Conservation (phyloP, 805 yeast genomes). For the Metschnikowia dekortorum region DNA sequence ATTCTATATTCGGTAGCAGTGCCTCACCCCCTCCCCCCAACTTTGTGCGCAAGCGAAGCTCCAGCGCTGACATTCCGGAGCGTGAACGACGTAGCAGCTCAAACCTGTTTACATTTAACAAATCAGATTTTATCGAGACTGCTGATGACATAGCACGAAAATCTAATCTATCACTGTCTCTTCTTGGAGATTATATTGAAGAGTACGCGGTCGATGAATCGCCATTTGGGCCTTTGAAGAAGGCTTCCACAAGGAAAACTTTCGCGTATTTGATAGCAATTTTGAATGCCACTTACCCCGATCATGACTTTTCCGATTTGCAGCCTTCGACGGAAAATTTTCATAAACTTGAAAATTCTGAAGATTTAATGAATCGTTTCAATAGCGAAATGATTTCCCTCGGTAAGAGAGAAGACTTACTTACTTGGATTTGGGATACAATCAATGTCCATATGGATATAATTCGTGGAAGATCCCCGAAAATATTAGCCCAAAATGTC, state of each 20-base stretch:
- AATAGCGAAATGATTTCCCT: conserved; percentile 65
- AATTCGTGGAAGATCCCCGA: conserved; percentile 28
- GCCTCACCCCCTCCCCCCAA: conserved; percentile 28
- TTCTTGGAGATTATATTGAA: conserved; percentile 10
- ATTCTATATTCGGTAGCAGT: conserved; percentile 35
- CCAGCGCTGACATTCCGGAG: conserved; percentile 14
- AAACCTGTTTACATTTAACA: conserved; percentile 22
- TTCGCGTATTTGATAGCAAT: conserved; percentile 90
- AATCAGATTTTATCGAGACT: conserved; percentile 9
- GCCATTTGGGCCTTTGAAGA: conserved; percentile 91
- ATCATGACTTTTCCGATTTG: conserved; percentile 85
- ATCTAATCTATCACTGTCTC: conserved; percentile 11
- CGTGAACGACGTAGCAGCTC: conserved; percentile 27
- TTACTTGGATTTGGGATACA: conserved; percentile 82
- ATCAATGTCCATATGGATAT: conserved; percentile 79
- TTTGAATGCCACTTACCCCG: conserved; percentile 89
- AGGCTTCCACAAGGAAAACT: conserved; percentile 79
- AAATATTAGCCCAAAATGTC: conserved; percentile 19
- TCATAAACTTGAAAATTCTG: conserved; percentile 31
- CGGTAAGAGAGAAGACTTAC: conserved; percentile 38
- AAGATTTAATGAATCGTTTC: conserved; percentile 58
- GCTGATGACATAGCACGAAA: conserved; percentile 1
- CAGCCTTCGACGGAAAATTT: conserved; percentile 69
- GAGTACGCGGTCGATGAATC: conserved; percentile 37
- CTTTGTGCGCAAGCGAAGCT: conserved; percentile 23